Base-by-base conservation (phyloP, 352 stramenopile genomes). In the Phytopythium kandeliae region DNA sequence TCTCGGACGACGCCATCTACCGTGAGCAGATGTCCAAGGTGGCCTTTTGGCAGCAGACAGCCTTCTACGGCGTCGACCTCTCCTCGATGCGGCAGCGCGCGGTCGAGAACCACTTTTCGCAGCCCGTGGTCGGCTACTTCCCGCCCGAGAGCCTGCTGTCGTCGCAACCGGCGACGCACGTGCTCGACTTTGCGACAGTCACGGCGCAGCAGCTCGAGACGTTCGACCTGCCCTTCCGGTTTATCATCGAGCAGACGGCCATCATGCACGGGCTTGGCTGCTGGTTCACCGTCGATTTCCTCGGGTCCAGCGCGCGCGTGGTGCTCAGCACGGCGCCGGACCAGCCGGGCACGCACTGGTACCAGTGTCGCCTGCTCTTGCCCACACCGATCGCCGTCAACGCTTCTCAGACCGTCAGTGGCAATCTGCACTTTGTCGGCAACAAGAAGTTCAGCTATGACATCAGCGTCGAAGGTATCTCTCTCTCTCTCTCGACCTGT, bases 211-310 rank as follows among this genome's bases (percentile, higher is more conserved):
- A 91, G 53, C 79, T 98, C 17, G 55, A 95, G 21, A 76, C 72
- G 33, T 97, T 98, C 55, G 75, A 90, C 44, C 92, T 98, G 24
- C 91, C 88, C 15, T 96, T 97, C 56, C 60, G 62, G 15, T 97
- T 97, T 57, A 56, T 70, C 15, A 82, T 97, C 21, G 85, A 86
- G 28, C 85, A 81, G 25, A 98, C 93, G 54, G 89, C 89, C 6
- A 89, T 97, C 37, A 79, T 99, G 55, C 97, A 97, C 67, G 97
- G 96, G 6, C 85, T 99, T 44, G 97, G 95, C 21, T 97, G 96
- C 58, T 99, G 97, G 97, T 99, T 99, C 70, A 98, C 95, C 5
- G 88, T 98, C 25, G 94, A 99, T 63, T 99, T 99, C 58, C 74
- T 86, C 36, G 96, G 96, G 4, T 90, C 76, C 16, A 74, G 78